Evolutionary conservation across 495 filamentous ascomycete species (phyloP), one percentile per base, ranked within the genome.

Genomic region (Talaromyces ruber): DNA sequence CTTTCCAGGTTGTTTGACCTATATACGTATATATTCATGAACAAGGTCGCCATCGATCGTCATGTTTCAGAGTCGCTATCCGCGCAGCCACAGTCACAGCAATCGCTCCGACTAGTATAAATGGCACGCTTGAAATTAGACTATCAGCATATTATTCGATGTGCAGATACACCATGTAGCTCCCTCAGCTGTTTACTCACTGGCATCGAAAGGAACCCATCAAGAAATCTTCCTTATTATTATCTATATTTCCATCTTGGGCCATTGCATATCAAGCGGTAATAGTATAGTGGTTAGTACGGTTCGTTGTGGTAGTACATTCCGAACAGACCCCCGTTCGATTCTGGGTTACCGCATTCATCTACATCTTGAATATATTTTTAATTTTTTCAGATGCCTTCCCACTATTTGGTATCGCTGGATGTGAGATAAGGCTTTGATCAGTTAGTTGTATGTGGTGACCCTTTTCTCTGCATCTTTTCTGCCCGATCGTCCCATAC

Each of bases 251-350:
- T n/a, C n/a, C n/a, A n/a, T n/a, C n/a, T 4, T 21, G 18, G 3
- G 7, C 0, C 24, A 12, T 18, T 50, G 9, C 47, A 51, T n/a
- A n/a, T 22, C 34, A 51, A 51, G 47, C 47, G 47, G 47, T 51
- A 51, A 51, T 51, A 51, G 47, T 51, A 51, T 51, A 51, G 47
- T 51, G 47, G 47, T 51, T 24, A 51, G 47, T 51, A 51, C 47
- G 14, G 22, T 4, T 51, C 47, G 47, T 51, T 51, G 47, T 51
- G 47, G 47, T 51, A 8, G 24, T 9, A 51, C 47, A 51, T 51
- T 21, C 22, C 47, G 18, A 25, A 4, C 47, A 21, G 11, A 25
- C n/a, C 47, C 47, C 47, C 11, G 47, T 51, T 51, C 47, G 45
- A 50, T 51, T 50, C 45, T 7, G 45, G 45, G 45, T 50, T 50